Evolutionary conservation across 208 protist species (phyloP).

Genomic region (Crithidia brevicula): DNA sequence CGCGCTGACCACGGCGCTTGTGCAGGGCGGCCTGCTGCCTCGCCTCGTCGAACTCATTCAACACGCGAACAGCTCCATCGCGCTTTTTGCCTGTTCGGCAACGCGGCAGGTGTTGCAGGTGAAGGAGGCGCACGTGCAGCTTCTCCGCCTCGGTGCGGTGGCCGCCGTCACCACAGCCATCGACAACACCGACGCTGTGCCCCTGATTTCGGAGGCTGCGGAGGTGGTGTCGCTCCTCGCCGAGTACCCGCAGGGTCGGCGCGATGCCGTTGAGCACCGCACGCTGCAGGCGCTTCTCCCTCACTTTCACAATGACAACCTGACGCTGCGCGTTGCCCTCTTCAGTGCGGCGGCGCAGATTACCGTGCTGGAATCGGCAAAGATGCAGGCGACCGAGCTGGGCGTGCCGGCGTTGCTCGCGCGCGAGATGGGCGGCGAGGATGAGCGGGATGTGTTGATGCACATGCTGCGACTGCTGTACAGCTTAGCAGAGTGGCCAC

Average conservation of each 20-base stretch:
- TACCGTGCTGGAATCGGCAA: slow-evolving; percentile 76
- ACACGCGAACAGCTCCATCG: slow-evolving; percentile 39
- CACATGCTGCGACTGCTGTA: slow-evolving; percentile 67
- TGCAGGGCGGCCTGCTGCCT: slow-evolving; percentile 45
- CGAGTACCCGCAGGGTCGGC: slow-evolving; percentile 59
- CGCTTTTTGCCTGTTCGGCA: slow-evolving; percentile 61
- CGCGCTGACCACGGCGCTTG: slow-evolving; percentile 50
- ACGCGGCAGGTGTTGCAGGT: slow-evolving; percentile 64
- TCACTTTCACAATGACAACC: slow-evolving; percentile 62
- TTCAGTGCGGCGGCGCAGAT: slow-evolving; percentile 72
- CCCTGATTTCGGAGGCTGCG: slow-evolving; percentile 59
- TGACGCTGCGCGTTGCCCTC: slow-evolving; percentile 70
- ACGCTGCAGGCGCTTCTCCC: slow-evolving; percentile 52
- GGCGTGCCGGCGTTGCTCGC: slow-evolving; percentile 38
- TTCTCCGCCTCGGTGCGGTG: slow-evolving; percentile 53
- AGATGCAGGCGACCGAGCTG: slow-evolving; percentile 68
- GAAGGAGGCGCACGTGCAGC: slow-evolving; percentile 73
- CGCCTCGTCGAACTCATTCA: slow-evolving; percentile 46
- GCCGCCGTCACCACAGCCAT: slow-evolving; percentile 49
- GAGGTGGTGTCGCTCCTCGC: slow-evolving; percentile 63
- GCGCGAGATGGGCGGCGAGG: slow-evolving; percentile 49
- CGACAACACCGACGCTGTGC: slow-evolving; percentile 38
- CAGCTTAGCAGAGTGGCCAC: slow-evolving; percentile 71
- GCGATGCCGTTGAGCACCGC: slow-evolving; percentile 49
- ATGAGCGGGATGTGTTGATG: slow-evolving; percentile 85